A percentile compares a stretch with the other conserved stretches of the same genome.
These are phyloP conservation scores for Actinomortierella wolfii DNA, from an alignment of 371 early-diverging fungal genomes.

Conservation along the genomic window DNA sequence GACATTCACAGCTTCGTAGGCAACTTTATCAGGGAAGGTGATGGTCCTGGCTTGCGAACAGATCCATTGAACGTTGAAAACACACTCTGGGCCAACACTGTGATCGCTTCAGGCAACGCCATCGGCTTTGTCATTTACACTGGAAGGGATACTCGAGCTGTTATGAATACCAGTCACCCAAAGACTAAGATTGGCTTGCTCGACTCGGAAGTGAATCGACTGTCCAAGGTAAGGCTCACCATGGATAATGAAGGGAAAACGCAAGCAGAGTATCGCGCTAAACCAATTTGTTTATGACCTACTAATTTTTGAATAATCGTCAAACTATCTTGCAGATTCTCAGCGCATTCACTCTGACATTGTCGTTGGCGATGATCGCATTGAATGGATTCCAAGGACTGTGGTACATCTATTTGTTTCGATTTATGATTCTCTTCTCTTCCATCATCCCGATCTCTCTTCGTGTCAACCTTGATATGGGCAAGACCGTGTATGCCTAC, in stretches of 20 bases:
- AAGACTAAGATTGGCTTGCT: conserved; percentile 95
- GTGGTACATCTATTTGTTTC: conserved; percentile 91
- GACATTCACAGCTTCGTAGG: conserved; percentile 97
- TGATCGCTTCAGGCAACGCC: conserved; percentile 93
- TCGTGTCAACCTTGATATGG: conserved; percentile 98
- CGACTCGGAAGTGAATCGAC: conserved; percentile 93
- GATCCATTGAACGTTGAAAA: conserved; percentile 92
- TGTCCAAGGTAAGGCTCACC: conserved; percentile 76
- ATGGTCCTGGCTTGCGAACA: conserved; percentile 51
- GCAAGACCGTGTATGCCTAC: conserved; percentile 90
- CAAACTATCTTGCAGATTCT: conserved; percentile 73
- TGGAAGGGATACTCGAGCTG: conserved; percentile 96
- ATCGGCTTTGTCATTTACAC: conserved; percentile 97
- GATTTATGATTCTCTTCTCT: conserved; percentile 97
- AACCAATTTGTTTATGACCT: too few species aligned
- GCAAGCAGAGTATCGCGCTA: too few species aligned
- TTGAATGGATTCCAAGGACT: conserved; percentile 88
- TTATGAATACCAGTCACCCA: conserved; percentile 97
- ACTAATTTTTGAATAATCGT: too few species aligned
- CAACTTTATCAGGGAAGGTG: conserved; percentile 64
- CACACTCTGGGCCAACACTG: conserved; percentile 98
- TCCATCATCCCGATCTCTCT: conserved; percentile 98
- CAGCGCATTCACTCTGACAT: conserved; percentile 79
- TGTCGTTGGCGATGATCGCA: conserved; percentile 90
- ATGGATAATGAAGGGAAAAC: too few species aligned